These are phyloP conservation scores for Phytophthora kernoviae DNA, from an alignment of 352 stramenopile genomes.

Conservation along the genomic window DNA sequence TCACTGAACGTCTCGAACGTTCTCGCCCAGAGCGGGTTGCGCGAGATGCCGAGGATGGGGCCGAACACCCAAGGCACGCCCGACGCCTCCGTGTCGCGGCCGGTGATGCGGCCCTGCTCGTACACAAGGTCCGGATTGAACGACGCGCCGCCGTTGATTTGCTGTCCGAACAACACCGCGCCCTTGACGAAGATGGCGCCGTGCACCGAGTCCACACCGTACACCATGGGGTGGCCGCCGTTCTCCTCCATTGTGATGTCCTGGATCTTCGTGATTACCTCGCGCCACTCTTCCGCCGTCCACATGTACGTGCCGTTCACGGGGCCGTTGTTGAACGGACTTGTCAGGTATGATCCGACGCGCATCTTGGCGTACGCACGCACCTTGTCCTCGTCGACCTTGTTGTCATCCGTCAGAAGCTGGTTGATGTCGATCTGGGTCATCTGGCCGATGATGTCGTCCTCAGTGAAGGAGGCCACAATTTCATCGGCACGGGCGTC, in stretches of 20 bases:
- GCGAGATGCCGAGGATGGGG: slow-evolving; percentile 73
- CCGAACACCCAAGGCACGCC: slow-evolving; percentile 89
- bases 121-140: slow-evolving; percentile 80
- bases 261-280: slow-evolving; percentile 69
- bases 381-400: slow-evolving; percentile 34
- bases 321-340: slow-evolving; percentile 35
- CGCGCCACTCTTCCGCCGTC: slow-evolving; percentile 56
- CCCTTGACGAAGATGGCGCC: slow-evolving; percentile 85
- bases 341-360: slow-evolving; percentile 87
- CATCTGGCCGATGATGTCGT: slow-evolving; percentile 83
- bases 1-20: slow-evolving; percentile 93
- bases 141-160: slow-evolving; percentile 55
- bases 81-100: slow-evolving; percentile 73
- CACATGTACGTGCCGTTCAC: slow-evolving; percentile 30
- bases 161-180: slow-evolving; percentile 60
- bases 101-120: slow-evolving; percentile 60
- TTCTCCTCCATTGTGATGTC: slow-evolving; percentile 53
- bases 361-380: slow-evolving; percentile 62
- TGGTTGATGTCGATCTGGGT: slow-evolving; percentile 85
- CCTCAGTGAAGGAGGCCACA: slow-evolving; percentile 24
- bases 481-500: slow-evolving; percentile 21
- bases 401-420: slow-evolving; percentile 48
- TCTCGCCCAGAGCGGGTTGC: slow-evolving; percentile 81
- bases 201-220: slow-evolving; percentile 88
- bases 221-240: slow-evolving; percentile 56